phyloP scores from a whole-genome alignment of 2,329 filamentous ascomycete species.

The Scleromitrula shiraiana region DNA sequence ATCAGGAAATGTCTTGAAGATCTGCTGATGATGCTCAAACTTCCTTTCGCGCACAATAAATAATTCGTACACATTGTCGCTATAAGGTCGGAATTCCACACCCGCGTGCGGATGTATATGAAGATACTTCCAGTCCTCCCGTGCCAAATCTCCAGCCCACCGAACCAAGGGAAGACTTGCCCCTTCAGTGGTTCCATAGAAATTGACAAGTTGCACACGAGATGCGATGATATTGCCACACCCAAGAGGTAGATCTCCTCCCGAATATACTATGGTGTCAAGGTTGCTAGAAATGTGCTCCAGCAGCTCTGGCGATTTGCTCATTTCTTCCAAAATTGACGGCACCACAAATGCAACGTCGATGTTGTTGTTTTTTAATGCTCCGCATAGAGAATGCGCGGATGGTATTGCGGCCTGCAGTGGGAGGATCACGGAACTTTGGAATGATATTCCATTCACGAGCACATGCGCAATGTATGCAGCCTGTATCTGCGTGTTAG shows the following conservation, averaged over 20 bases:
- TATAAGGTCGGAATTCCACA: background rate
- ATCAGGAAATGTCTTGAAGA: constrained; percentile 5
- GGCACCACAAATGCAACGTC: background rate
- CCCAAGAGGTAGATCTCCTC: background rate
- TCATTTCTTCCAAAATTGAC: background rate
- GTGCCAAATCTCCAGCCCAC: too few species aligned
- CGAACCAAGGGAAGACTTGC: background rate
- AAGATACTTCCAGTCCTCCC: background rate
- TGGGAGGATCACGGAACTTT: background rate
- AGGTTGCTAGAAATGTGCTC: background rate
- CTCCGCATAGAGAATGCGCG: background rate
- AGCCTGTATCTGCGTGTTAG: background rate
- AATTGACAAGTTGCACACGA: background rate
- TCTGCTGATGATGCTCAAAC: background rate
- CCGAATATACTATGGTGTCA: background rate
- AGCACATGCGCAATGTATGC: background rate
- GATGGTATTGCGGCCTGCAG: background rate
- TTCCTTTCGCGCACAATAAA: constrained; percentile 13
- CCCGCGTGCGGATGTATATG: background rate
- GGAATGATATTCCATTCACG: background rate
- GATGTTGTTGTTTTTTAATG: background rate
- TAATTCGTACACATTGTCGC: constrained; percentile 20
- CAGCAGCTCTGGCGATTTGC: background rate
- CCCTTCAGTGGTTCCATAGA: background rate
- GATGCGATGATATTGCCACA: constrained; percentile 1